Percentiles rank a stretch among this genome's conserved stretches.
Evolutionary conservation across 192 early-diverging fungal genomes (phyloP).

Genomic region (Piromyces finnis): DNA sequence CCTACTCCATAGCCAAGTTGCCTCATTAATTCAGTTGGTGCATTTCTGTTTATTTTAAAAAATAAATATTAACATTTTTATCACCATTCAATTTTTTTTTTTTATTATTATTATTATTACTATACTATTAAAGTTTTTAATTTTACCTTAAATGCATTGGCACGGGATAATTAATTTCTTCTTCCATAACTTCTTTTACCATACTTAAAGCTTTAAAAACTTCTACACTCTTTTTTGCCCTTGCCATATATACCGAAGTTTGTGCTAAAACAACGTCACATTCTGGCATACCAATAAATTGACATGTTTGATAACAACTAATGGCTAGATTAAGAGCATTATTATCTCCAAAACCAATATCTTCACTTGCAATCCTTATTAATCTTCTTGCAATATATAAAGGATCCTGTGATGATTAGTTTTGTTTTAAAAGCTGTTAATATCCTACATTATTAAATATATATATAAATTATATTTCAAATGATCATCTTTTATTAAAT

Average conservation of each 20-base stretch:
- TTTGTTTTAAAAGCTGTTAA: too few relatives aligned
- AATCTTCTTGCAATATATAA: slow-evolving; percentile 64
- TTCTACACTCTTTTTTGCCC: slow-evolving; percentile 74
- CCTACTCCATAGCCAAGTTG: slow-evolving; percentile 59
- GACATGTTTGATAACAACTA: slow-evolving; percentile 51
- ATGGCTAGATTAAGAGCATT: slow-evolving; percentile 54
- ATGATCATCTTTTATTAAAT: too few relatives aligned
- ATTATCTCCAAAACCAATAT: slow-evolving; percentile 74
- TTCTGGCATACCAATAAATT: slow-evolving; percentile 81
- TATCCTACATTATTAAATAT: too few relatives aligned
- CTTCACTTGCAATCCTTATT: slow-evolving; percentile 67
- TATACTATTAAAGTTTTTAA: too few relatives aligned
- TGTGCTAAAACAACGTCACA: slow-evolving; percentile 73
- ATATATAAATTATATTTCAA: too few relatives aligned
- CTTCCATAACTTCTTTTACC: too few relatives aligned
- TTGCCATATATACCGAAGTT: slow-evolving; percentile 54
- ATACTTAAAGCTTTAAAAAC: slow-evolving; percentile 46
- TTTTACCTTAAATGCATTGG: too few relatives aligned
- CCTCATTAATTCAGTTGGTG: slow-evolving; percentile 1
- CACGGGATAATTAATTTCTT: too few relatives aligned
- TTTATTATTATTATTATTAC: too few relatives aligned
- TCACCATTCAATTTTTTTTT: too few relatives aligned
- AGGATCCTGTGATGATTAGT: slow-evolving; percentile 25
- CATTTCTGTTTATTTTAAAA: not conserved
- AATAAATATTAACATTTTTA: too few relatives aligned